A percentile compares a stretch with the other conserved stretches of the same genome.
These are phyloP conservation scores for Fusarium sp. DNA, from an alignment of 2,329 filamentous ascomycete species.

Conservation along the genomic window DNA sequence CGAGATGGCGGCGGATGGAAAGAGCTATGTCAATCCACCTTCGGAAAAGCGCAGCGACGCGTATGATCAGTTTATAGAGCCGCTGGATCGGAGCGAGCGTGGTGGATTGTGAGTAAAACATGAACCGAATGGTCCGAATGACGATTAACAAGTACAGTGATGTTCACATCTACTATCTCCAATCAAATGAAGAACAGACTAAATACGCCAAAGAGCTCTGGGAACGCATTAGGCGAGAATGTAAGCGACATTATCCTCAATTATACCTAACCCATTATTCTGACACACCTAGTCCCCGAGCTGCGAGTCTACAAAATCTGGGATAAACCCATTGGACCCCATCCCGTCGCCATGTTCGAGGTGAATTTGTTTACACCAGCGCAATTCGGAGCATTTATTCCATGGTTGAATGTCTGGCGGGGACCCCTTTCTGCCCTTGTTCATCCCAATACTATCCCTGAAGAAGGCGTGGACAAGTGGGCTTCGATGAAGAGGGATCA, in stretches of 20 bases:
- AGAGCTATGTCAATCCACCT: conserved; percentile 77
- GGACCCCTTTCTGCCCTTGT: conserved; percentile 82
- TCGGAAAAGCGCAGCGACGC: conserved; percentile 70
- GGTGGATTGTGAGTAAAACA: conserved; percentile 76
- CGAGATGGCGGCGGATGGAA: conserved; percentile 76
- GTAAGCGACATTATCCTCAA: conserved; percentile 54
- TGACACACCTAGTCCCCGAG: conserved; percentile 74
- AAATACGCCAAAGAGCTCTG: conserved; percentile 78
- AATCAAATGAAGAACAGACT: conserved; percentile 69
- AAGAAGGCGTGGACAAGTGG: conserved; percentile 47
- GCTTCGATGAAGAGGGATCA: conserved; percentile 65
- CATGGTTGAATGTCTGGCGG: conserved; percentile 85
- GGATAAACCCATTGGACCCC: conserved; percentile 82
- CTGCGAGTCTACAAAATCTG: conserved; percentile 83
- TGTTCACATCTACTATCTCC: conserved; percentile 85
- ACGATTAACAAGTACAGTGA: conserved; percentile 61
- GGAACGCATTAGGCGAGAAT: conserved; percentile 83
- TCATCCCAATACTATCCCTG: conserved; percentile 81
- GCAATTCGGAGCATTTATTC: conserved; percentile 89
- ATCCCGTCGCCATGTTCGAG: conserved; percentile 90
- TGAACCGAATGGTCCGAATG: fast-evolving
- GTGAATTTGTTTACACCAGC: conserved; percentile 87
- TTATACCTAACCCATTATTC: fast-evolving
- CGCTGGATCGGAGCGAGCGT: conserved; percentile 71
- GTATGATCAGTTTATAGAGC: conserved; percentile 76